A percentile compares a stretch with the other conserved stretches of the same genome.
Conservation (phyloP, 148 eudicot genomes). For the Camellia japonica region DNA sequence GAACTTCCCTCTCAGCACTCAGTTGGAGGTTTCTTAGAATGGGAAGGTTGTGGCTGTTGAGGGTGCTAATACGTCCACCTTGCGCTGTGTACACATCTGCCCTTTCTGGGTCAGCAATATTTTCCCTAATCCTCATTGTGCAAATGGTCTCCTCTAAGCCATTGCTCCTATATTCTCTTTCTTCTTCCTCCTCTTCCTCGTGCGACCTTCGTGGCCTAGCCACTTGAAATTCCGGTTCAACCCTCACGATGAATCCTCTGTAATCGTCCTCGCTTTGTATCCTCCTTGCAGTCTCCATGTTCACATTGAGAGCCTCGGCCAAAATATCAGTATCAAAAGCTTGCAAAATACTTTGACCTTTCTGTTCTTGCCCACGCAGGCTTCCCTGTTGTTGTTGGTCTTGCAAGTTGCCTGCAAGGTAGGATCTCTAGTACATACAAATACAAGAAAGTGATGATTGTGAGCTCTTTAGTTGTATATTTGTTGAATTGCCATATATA, state of each 20-base stretch:
- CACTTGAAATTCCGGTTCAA: constrained; percentile 14
- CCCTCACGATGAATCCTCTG: constrained; percentile 31
- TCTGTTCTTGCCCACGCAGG: neutral
- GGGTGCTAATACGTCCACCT: neutral
- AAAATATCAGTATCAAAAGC: constrained; percentile 18
- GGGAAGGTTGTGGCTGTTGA: constrained; percentile 28
- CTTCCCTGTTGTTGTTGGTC: neutral
- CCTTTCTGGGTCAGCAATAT: too few species aligned
- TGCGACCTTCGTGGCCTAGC: neutral
- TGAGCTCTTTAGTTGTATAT: too few species aligned
- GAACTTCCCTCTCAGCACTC: constrained; percentile 30
- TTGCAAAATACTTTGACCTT: constrained; percentile 20
- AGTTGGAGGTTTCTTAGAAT: constrained; percentile 23
- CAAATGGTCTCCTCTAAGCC: too few species aligned
- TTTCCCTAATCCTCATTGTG: too few species aligned
- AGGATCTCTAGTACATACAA: constrained; percentile 16
- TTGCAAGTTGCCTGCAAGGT: constrained; percentile 32
- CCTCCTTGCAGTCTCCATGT: constrained; percentile 5
- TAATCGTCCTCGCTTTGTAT: constrained; percentile 11
- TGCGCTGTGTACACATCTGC: too few species aligned
- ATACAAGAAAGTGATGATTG: too few species aligned
- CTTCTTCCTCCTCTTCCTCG: neutral
- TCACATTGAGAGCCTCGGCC: constrained; percentile 20
- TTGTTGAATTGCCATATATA: too few species aligned
- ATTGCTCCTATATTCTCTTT: too few species aligned